phyloP scores from a whole-genome alignment of 306 rosid genomes.

The Vicia villosa region DNA sequence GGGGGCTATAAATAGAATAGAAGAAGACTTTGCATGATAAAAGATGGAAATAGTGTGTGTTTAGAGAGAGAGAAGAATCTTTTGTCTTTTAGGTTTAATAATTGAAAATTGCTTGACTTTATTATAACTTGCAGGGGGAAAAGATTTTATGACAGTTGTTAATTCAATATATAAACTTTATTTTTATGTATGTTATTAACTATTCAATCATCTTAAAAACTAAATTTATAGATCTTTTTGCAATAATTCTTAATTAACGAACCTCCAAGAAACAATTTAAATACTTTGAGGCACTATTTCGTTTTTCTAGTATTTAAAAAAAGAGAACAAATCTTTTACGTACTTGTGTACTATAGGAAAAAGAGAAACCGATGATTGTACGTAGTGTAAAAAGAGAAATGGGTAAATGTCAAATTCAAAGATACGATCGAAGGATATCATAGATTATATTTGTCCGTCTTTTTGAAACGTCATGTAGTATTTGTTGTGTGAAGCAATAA shows the following conservation, averaged over 20 bases:
- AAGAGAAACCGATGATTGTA: conserved; percentile 39
- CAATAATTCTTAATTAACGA: no score
- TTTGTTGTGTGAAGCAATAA: conserved; percentile 30
- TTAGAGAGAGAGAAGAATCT: conserved; percentile 30
- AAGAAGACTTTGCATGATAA: conserved; percentile 51
- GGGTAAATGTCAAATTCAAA: conserved; percentile 48
- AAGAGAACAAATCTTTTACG: background rate
- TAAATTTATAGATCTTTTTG: no score
- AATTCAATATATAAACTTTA: background rate
- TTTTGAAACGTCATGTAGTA: conserved; percentile 34
- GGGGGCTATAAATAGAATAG: conserved; percentile 40
- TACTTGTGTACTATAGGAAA: background rate
- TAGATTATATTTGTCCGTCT: conserved; percentile 38
- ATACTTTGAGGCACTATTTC: background rate
- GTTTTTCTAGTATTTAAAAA: background rate
- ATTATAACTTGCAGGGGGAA: background rate
- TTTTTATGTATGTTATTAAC: no score
- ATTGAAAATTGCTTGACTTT: background rate
- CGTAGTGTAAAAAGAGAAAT: conserved; percentile 3
- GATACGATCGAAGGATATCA: conserved; percentile 46
- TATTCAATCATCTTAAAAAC: no score
- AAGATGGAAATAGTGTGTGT: conserved; percentile 23
- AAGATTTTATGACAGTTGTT: conserved; percentile 8
- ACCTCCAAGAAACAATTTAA: background rate
- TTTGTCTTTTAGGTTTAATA: conserved; percentile 28